Base-by-base conservation (phyloP, 2,329 filamentous ascomycete genomes). In the Fusarium incarnatum region DNA sequence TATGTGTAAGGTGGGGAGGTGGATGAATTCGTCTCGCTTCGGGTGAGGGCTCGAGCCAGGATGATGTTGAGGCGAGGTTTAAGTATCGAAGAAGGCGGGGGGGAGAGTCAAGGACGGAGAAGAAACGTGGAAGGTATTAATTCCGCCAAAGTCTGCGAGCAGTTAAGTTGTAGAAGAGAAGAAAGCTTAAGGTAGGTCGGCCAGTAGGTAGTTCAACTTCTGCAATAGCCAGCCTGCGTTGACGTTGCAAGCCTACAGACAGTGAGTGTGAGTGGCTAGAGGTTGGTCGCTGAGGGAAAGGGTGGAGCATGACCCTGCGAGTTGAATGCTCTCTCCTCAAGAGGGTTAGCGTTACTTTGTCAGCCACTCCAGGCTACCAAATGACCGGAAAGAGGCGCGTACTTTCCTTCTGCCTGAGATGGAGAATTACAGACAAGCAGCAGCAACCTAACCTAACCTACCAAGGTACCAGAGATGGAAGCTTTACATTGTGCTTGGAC, bases 1-100 rank as follows among this genome's bases (percentile, higher is more conserved):
- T 30, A 64, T 61, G 60, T 37, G 45, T 50, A 50, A 70, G 70
- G 67, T 70, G 71, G 69, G 70, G 68, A 69, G 68, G 65, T 60
- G 41, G 46, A 57, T 58, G 45, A 25, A 41, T 27, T 53, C 49
- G 52, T 64, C 68, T 64, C 68, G 68, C 44, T 45, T 53, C 34
- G 42, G 47, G 45, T 60, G 48, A 50, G 46, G 59, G 46, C 59
- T 68, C 64, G 52, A 53, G 27, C 23, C 47, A 50, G 61, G 40
- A 32, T 13, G 46, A 44, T 61, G 50, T 48, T 45, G 32, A 48
- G 47, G 27, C 41, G 20, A 47, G 44, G 30, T 44, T n/a, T 56
- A 44, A 44, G 27, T 44, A 22, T 56, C 56, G 45, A 62, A 53
- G 37, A 60, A 42, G 52, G 48, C 37, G 57, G 32, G 20, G 52